Base-by-base conservation (phyloP, 2,329 filamentous ascomycete species). In the Parastagonospora avenae region DNA sequence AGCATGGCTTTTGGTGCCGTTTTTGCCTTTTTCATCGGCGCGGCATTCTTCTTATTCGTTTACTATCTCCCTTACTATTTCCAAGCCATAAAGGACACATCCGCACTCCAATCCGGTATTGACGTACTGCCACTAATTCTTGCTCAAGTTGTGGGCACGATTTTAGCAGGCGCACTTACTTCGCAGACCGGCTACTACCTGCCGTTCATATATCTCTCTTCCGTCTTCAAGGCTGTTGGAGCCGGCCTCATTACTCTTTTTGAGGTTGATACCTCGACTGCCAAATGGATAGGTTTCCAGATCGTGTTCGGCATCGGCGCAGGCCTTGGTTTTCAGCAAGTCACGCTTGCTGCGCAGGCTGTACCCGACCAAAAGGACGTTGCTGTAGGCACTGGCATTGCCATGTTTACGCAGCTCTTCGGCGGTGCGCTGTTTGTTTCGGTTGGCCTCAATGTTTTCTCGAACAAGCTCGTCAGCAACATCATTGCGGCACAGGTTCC, bases 111-210 rank as follows among this genome's bases (percentile, higher is more conserved):
- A 15, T 64, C 61, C 4, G 59, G 63, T 31, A 42, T 68, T 35
- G 42, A 63, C 37, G 39, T 62, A 33, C 32, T 67, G 27, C 63
- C 59, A 40, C 33, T 63, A 54, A 57, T 76, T 72, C 57, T 78
- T n/a, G 64, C 63, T 27, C 75, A 77, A 54, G 67, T 68, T 15
- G 64, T 77, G 28, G 68, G 71, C 28, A 58, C 67, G 4, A 62
- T 68, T 15, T 50, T 63, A 11, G 68, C 74, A 15, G 63, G 72
- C 0, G 71, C 11, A 63, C 68, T 48, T 52, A 67, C 57, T 60
- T 64, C 42, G 14, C 70, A 16, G 62, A 64, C 35, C 37, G 73
- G 45, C 39, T 76, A 49, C 59, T 76, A 40, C 43, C 64, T 66
- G 8, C 74, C 72, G 1, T 74, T 71, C 59, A 63, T 77, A 48